Percentiles rank a stretch among this genome's conserved stretches.
phyloP scores from a whole-genome alignment of 129 eudicot species.

The Centaurea solstitialis region DNA sequence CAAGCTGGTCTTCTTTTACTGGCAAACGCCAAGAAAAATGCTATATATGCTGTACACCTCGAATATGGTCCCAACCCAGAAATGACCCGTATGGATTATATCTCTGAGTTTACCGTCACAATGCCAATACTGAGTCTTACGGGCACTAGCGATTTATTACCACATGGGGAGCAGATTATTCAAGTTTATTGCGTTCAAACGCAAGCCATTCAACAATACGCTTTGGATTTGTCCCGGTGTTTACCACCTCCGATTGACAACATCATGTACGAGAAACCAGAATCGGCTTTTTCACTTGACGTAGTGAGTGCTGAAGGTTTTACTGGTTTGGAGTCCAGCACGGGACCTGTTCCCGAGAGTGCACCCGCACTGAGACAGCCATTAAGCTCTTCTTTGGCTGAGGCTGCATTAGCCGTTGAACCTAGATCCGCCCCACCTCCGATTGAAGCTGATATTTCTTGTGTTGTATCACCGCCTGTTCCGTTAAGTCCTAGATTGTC shows the following conservation, averaged over 20 bases:
- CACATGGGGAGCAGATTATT: conserved; percentile 72
- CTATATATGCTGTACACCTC: conserved; percentile 82
- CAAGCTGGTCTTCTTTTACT: conserved; percentile 81
- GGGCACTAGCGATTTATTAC: conserved; percentile 74
- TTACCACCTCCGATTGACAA: conserved; percentile 71
- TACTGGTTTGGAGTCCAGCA: conserved; percentile 34
- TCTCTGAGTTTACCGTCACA: conserved; percentile 84
- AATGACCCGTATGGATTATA: conserved; percentile 74
- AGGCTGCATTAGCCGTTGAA: conserved; percentile 42
- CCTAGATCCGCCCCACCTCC: conserved; percentile 32
- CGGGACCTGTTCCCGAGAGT: conserved; percentile 28
- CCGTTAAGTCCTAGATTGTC: conserved; percentile 72
- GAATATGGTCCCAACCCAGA: conserved; percentile 82
- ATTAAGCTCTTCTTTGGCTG: conserved; percentile 38
- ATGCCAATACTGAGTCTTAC: conserved; percentile 93
- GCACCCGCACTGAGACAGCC: conserved; percentile 43
- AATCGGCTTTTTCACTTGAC: conserved; percentile 32
- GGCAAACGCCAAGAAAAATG: conserved; percentile 91
- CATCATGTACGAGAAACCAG: conserved; percentile 53
- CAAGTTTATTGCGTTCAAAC: conserved; percentile 91
- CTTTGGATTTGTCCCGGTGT: conserved; percentile 81
- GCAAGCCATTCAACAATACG: conserved; percentile 94
- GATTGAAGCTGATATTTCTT: conserved; percentile 34
- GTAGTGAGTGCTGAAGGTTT: conserved; percentile 34
- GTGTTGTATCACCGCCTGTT: conserved; percentile 53